These are phyloP conservation scores for Baorangia bicolor DNA, from an alignment of 768 basidiomycete genomes.

Conservation along the genomic window DNA sequence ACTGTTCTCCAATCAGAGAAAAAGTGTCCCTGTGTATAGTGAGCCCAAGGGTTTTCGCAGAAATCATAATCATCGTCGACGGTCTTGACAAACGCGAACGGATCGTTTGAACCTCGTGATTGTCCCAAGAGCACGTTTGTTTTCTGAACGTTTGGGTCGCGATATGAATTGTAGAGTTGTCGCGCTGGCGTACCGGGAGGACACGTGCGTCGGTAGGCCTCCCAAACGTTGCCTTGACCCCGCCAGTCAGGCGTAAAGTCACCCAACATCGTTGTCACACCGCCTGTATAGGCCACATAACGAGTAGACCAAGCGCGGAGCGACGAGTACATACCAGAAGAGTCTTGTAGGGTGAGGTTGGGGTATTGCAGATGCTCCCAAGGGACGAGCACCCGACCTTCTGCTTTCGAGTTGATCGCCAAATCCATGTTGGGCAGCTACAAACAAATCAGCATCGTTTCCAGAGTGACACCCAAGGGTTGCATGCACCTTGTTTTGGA, in stretches of 20 bases:
- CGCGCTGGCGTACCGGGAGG: constrained; percentile 75
- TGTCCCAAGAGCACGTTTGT: constrained; percentile 29
- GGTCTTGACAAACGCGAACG: constrained; percentile 61
- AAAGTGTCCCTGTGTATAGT: constrained; percentile 89
- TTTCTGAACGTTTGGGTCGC: constrained; percentile 41
- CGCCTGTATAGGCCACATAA: constrained; percentile 34
- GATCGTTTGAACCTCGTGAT: constrained; percentile 38
- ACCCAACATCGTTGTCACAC: constrained; percentile 56
- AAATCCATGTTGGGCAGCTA: constrained; percentile 94
- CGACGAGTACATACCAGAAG: constrained; percentile 27
- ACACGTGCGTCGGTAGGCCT: constrained; percentile 92
- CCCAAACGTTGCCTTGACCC: constrained; percentile 86
- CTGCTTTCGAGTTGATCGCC: constrained; percentile 89
- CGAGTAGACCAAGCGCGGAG: neutral
- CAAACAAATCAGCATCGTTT: neutral
- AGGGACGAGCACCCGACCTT: constrained; percentile 89
- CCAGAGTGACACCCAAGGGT: neutral
- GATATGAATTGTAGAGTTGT: constrained; percentile 76
- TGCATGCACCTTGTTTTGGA: constrained; percentile 56
- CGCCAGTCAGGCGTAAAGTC: constrained; percentile 83
- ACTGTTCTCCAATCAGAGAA: constrained; percentile 96
- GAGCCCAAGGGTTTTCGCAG: constrained; percentile 79
- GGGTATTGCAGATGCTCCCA: constrained; percentile 83
- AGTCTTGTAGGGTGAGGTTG: constrained; percentile 56
- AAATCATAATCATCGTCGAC: constrained; percentile 74